Evolutionary conservation across 768 basidiomycete genomes (phyloP).

Genomic region (Tylopilus sp.): DNA sequence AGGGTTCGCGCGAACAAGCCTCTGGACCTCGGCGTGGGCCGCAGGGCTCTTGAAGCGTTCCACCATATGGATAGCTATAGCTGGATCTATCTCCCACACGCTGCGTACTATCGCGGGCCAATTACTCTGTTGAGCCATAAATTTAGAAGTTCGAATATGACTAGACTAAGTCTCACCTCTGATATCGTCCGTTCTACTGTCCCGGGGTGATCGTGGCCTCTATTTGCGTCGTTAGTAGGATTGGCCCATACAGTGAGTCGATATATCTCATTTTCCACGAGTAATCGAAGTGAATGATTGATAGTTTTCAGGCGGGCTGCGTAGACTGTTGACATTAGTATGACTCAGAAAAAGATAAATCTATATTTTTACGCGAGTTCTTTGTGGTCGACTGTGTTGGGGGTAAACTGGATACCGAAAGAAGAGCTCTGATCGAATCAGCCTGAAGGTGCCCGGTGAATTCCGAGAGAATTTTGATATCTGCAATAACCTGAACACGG

Average conservation of each 20-base stretch:
- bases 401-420: constrained; percentile 60
- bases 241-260: constrained; percentile 89
- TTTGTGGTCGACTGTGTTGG: constrained; percentile 45
- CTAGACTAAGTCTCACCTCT: constrained; percentile 45
- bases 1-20: constrained; percentile 71
- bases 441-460: constrained; percentile 74
- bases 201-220: constrained; percentile 59
- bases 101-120: constrained; percentile 71
- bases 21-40: constrained; percentile 69
- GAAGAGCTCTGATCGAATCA: constrained; percentile 62
- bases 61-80: constrained; percentile 76
- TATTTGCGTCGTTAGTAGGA: constrained; percentile 70
- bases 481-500: constrained; percentile 84
- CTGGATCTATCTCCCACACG: constrained; percentile 81
- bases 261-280: constrained; percentile 89
- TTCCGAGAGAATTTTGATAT: constrained; percentile 83
- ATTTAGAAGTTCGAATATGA: not conserved
- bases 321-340: constrained; percentile 44
- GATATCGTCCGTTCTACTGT: constrained; percentile 55
- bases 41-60: constrained; percentile 78
- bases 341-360: not conserved
- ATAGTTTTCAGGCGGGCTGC: constrained; percentile 57
- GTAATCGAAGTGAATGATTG: constrained; percentile 71
- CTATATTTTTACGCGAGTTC: constrained; percentile 38
- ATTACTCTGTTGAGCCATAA: constrained; percentile 38